Evolutionary conservation across 2,329 filamentous ascomycete genomes (phyloP).

Genomic region (Nothomitra cinnamomea): DNA sequence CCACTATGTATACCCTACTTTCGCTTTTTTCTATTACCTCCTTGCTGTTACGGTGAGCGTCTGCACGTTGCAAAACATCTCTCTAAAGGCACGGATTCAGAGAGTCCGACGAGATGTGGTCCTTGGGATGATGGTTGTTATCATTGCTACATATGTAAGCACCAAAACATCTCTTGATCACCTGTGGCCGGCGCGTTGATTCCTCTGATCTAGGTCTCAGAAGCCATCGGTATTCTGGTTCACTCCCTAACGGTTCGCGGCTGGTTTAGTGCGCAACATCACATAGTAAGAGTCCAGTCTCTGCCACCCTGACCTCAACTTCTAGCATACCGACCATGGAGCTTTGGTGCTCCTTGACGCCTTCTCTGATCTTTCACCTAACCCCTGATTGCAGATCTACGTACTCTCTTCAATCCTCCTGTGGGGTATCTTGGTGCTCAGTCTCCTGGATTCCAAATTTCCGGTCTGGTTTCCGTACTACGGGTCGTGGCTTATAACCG

Average conservation of each 20-base stretch:
- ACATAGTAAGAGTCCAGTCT: constrained; percentile 14
- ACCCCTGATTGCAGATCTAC: constrained; percentile 27
- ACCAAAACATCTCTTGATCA: no score
- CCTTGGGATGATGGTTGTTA: constrained; percentile 21
- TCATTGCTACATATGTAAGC: constrained; percentile 26
- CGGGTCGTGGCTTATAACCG: constrained; percentile 42
- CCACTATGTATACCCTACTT: constrained; percentile 41
- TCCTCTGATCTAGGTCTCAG: constrained; percentile 14
- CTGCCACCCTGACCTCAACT: not conserved
- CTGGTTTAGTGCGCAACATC: constrained; percentile 16
- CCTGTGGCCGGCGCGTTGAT: not conserved
- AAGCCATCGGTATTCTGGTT: constrained; percentile 15
- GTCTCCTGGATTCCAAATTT: constrained; percentile 32
- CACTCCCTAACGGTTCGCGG: constrained; percentile 10
- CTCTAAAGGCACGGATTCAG: constrained; percentile 21
- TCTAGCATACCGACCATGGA: not conserved
- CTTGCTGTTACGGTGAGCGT: constrained; percentile 32
- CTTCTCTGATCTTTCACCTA: not conserved
- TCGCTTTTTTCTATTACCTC: constrained; percentile 40
- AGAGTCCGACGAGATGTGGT: constrained; percentile 26
- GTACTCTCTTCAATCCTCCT: constrained; percentile 43
- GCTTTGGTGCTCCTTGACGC: not conserved
- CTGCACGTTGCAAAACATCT: constrained; percentile 34
- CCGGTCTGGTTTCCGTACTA: constrained; percentile 46
- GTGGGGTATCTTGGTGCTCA: constrained; percentile 43